These are phyloP conservation scores for Sedum album DNA, from an alignment of 164 flowering plant species.

Conservation along the genomic window DNA sequence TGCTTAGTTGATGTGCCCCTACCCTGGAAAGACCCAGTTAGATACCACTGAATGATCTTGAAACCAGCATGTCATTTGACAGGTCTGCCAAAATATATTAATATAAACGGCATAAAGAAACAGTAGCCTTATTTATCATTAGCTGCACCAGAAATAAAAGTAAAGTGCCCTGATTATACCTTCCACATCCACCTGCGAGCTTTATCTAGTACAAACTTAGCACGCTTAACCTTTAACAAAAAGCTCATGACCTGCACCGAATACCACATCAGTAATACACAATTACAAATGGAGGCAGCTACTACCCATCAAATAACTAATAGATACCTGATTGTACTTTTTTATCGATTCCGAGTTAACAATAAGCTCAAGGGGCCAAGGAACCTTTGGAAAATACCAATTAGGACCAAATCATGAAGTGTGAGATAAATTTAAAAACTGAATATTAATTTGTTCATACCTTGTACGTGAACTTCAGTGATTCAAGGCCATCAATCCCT, in stretches of 20 bases:
- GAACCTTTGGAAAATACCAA: conserved; percentile 36
- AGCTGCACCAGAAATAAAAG: neutral
- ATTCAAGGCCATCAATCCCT: conserved; percentile 75
- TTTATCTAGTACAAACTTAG: conserved; percentile 93
- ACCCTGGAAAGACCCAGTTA: conserved; percentile 36
- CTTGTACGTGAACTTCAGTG: conserved; percentile 75
- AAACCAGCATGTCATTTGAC: neutral
- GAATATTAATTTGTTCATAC: conserved; percentile 20
- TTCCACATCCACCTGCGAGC: conserved; percentile 98
- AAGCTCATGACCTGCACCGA: conserved; percentile 74
- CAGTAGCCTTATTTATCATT: neutral
- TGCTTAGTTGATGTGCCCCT: conserved; percentile 36
- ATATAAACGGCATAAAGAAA: too few species aligned
- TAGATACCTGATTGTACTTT: conserved; percentile 84
- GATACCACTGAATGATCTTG: neutral
- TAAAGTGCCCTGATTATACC: conserved; percentile 26
- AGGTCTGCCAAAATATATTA: neutral
- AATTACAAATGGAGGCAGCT: neutral
- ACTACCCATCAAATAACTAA: conserved; percentile 8
- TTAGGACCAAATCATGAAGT: neutral
- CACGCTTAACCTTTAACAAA: conserved; percentile 86
- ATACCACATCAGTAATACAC: conserved; percentile 1
- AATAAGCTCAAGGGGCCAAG: conserved; percentile 99
- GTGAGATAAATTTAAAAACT: conserved; percentile 2
- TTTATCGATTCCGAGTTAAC: conserved; percentile 76